Percentiles rank a stretch among this genome's conserved stretches.
phyloP scores from a whole-genome alignment of 2,329 filamentous ascomycete genomes.

The Neonectria hederae region DNA sequence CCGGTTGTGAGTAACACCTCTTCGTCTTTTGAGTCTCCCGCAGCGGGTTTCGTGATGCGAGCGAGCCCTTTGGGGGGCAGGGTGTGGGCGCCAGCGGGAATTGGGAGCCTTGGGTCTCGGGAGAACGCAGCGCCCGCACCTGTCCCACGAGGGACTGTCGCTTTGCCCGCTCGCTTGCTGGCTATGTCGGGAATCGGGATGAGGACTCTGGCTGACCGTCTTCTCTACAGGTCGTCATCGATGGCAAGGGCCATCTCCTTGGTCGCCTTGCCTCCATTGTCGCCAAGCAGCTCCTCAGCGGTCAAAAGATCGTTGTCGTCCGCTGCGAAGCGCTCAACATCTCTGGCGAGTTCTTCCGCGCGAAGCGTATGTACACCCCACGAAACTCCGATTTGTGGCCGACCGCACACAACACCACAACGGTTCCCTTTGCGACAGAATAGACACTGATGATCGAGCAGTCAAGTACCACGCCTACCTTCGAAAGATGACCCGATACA shows the following conservation, averaged over 20 bases:
- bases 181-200: constrained; percentile 24
- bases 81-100: constrained; percentile 31
- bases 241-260: constrained; percentile 99
- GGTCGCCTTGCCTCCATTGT: constrained; percentile 98
- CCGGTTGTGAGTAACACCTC: constrained; percentile 68
- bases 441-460: constrained; percentile 65
- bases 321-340: constrained; percentile 99
- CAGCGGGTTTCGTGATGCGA: constrained; percentile 34
- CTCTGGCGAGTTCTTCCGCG: constrained; percentile 99
- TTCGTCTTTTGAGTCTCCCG: constrained; percentile 14
- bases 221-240: constrained; percentile 84
- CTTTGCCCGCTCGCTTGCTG: constrained; percentile 20
- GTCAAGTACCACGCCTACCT: constrained; percentile 99
- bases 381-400: constrained; percentile 34
- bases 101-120: constrained; percentile 28
- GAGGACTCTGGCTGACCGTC: constrained; percentile 36
- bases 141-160: constrained; percentile 14
- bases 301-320: constrained; percentile 99
- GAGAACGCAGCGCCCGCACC: constrained; percentile 23
- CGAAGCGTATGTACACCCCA: constrained; percentile 86
- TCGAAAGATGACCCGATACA: constrained; percentile 99
- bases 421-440: constrained; percentile 18
- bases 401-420: constrained; percentile 32
- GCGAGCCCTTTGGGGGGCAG: constrained; percentile 23
- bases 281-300: constrained; percentile 98